These are phyloP conservation scores for Wickerhamiella alocasiicola DNA, from an alignment of 805 yeast species.

Conservation along the genomic window DNA sequence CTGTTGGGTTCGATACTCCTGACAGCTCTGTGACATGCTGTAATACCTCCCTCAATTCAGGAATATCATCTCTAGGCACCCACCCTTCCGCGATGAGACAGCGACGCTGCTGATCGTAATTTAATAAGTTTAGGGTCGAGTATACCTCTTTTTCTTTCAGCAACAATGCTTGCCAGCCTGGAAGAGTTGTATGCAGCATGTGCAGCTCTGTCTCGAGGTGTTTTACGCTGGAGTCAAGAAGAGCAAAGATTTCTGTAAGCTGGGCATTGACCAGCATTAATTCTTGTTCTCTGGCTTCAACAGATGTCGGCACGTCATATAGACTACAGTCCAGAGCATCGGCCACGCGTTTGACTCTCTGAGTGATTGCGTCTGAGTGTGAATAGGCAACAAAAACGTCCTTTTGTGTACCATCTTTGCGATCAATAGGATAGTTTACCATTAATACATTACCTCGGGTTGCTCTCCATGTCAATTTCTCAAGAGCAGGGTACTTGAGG, in stretches of 20 bases:
- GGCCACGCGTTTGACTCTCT: slow-evolving; percentile 65
- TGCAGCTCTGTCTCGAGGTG: slow-evolving; percentile 66
- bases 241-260: slow-evolving; percentile 45
- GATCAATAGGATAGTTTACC: slow-evolving; percentile 56
- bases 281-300: slow-evolving; percentile 30
- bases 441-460: slow-evolving; percentile 84
- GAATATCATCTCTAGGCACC: slow-evolving; percentile 70
- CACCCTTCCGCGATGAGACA: slow-evolving; percentile 95
- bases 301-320: slow-evolving; percentile 44
- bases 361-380: slow-evolving; percentile 66
- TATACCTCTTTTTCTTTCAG: slow-evolving; percentile 77
- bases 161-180: slow-evolving; percentile 55
- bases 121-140: slow-evolving; percentile 62
- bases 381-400: slow-evolving; percentile 82
- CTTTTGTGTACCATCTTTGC: slow-evolving; percentile 15
- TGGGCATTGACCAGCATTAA: slow-evolving; percentile 33
- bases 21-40: slow-evolving; percentile 45
- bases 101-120: slow-evolving; percentile 66
- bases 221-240: slow-evolving; percentile 46
- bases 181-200: slow-evolving; percentile 61
- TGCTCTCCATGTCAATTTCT: slow-evolving; percentile 82
- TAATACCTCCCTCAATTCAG: slow-evolving; percentile 45
- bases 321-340: slow-evolving; percentile 80
- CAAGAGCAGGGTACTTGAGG: slow-evolving; percentile 53
- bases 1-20: slow-evolving; percentile 32